Evolutionary conservation across 2,329 filamentous ascomycete species (phyloP).

Genomic region (Exophiala sp.): DNA sequence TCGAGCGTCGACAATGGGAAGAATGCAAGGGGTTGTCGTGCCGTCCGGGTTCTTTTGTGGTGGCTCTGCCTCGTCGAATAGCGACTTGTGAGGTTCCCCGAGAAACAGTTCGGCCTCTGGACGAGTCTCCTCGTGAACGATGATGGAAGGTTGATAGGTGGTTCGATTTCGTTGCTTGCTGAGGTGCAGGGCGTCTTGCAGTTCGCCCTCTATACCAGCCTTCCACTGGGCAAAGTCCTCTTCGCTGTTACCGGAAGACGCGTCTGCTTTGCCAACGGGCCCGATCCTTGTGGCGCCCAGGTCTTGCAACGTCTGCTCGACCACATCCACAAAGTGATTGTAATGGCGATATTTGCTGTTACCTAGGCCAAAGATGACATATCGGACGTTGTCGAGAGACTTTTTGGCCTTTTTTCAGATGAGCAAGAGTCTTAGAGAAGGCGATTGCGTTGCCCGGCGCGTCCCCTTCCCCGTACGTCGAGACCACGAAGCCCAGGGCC

Average conservation of each 20-base stretch:
- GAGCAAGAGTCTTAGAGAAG: conserved; percentile 79
- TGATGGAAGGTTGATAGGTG: too few relatives aligned
- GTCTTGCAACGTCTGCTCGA: conserved; percentile 70
- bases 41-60: conserved; percentile 66
- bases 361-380: conserved; percentile 84
- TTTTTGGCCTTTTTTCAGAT: conserved; percentile 56
- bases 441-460: conserved; percentile 93
- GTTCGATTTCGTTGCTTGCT: background rate
- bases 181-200: conserved; percentile 49
- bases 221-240: conserved; percentile 97
- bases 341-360: conserved; percentile 98
- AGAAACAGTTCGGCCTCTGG: too few relatives aligned
- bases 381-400: conserved; percentile 63
- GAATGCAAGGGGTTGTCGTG: conserved; percentile 72
- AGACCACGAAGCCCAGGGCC: conserved; percentile 82
- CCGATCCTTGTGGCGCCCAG: conserved; percentile 75
- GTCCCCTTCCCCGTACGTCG: conserved; percentile 93
- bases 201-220: conserved; percentile 82
- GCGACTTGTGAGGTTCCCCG: conserved; percentile 38
- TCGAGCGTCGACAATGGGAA: conserved; percentile 73
- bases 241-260: conserved; percentile 91
- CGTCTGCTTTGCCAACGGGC: conserved; percentile 81
- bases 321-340: conserved; percentile 88
- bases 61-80: conserved; percentile 79
- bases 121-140: too few relatives aligned